Evolutionary conservation across 192 early-diverging fungal genomes (phyloP).

Genomic region (Rhizophagus sp.): DNA sequence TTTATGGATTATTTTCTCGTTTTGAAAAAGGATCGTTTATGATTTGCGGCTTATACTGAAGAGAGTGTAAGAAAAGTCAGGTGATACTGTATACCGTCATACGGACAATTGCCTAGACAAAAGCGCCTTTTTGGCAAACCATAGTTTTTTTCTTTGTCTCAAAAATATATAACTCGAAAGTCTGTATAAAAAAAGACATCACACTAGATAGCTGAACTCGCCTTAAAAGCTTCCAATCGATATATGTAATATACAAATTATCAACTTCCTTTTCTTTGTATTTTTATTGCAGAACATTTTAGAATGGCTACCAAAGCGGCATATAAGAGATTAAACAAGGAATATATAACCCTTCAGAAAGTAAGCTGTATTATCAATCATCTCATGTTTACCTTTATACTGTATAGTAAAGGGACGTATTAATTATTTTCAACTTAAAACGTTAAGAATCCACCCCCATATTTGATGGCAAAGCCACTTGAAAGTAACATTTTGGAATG

Average conservation of each 20-base stretch:
- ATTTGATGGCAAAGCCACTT: slow-evolving; percentile 87
- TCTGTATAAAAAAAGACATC: too few relatives aligned
- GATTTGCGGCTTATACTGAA: too few relatives aligned
- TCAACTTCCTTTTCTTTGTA: neutral
- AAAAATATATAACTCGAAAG: too few relatives aligned
- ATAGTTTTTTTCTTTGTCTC: too few relatives aligned
- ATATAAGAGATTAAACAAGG: slow-evolving; percentile 75
- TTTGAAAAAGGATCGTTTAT: too few relatives aligned
- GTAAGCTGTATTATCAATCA: slow-evolving; percentile 31
- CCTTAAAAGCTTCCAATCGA: neutral
- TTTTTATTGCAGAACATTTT: neutral
- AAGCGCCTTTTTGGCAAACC: too few relatives aligned
- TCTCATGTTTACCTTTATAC: neutral
- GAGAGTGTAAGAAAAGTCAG: too few relatives aligned
- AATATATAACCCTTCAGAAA: slow-evolving; percentile 73
- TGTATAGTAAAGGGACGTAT: neutral
- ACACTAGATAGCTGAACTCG: neutral
- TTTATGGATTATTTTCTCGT: too few relatives aligned
- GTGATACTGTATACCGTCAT: too few relatives aligned
- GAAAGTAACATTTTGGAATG: slow-evolving; percentile 97
- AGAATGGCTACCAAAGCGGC: slow-evolving; percentile 82
- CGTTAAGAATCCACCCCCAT: slow-evolving; percentile 74
- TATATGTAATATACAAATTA: neutral
- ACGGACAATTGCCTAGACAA: too few relatives aligned
- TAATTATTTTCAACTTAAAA: neutral